A percentile compares a stretch with the other conserved stretches of the same genome.
Conservation (phyloP, 2,329 filamentous ascomycete genomes). For the Pyrenochaeta sp. region DNA sequence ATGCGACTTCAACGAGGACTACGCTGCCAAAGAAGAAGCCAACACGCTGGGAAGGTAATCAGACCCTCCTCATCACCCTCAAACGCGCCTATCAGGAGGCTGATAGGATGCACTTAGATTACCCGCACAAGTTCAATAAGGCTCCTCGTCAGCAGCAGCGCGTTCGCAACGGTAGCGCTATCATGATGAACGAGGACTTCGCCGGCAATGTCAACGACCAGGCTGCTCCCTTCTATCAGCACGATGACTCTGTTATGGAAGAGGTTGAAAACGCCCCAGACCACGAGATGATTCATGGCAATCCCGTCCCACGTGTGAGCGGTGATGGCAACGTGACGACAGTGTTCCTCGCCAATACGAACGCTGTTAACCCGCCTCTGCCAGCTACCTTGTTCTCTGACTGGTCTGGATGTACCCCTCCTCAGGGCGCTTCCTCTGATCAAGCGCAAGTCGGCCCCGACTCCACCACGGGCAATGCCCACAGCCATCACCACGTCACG, state of each 20-base stretch:
- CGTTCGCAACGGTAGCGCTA: background rate
- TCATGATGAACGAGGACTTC: background rate
- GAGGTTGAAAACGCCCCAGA: background rate
- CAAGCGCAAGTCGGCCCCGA: background rate
- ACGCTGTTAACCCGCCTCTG: background rate
- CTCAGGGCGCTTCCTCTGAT: background rate
- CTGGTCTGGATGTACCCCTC: background rate
- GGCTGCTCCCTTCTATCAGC: background rate
- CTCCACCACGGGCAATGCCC: background rate
- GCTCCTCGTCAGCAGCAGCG: background rate
- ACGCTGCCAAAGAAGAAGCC: constrained; percentile 12
- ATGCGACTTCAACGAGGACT: constrained; percentile 4
- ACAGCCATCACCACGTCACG: background rate
- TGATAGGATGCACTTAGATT: constrained; percentile 1
- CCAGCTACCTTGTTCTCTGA: background rate
- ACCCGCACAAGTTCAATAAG: background rate
- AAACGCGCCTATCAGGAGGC: constrained; percentile 12
- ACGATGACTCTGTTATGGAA: background rate
- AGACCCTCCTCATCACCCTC: constrained; percentile 19
- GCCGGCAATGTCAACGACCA: background rate
- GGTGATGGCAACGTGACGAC: background rate
- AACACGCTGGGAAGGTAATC: constrained; percentile 10
- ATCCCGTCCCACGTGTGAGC: background rate
- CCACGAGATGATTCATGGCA: background rate
- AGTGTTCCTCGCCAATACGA: background rate